These are phyloP conservation scores for Neoscytalidium dimidiatum DNA, from an alignment of 2,329 filamentous ascomycete species.

Conservation along the genomic window DNA sequence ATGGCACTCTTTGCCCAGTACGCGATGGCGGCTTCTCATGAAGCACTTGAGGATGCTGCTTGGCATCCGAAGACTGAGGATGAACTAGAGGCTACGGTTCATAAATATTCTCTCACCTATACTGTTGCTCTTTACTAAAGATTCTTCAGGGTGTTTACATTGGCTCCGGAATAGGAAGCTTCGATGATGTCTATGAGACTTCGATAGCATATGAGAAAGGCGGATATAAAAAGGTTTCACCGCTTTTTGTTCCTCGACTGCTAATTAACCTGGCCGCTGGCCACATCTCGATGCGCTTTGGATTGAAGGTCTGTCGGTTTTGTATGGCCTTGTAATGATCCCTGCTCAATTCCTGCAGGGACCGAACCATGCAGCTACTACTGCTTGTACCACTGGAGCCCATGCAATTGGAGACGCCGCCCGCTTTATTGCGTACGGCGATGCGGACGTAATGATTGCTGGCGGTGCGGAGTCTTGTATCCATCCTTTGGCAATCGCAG, in stretches of 20 bases:
- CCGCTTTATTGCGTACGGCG: constrained; percentile 87
- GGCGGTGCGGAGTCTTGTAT: constrained; percentile 95
- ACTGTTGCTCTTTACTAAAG: background rate
- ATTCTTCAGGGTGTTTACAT: constrained; percentile 75
- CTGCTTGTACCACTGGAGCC: constrained; percentile 93
- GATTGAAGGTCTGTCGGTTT: constrained; percentile 57
- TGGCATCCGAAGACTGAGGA: constrained; percentile 66
- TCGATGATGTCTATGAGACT: constrained; percentile 87
- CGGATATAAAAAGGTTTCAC: constrained; percentile 90
- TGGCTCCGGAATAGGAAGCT: constrained; percentile 91
- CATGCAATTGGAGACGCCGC: constrained; percentile 93
- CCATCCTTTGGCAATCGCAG: constrained; percentile 88
- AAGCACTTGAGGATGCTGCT: constrained; percentile 80
- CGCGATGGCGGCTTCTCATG: constrained; percentile 80
- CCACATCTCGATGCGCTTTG: constrained; percentile 90
- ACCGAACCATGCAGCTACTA: constrained; percentile 89
- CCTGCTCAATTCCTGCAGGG: constrained; percentile 48
- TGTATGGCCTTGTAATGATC: constrained; percentile 43
- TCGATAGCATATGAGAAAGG: constrained; percentile 73
- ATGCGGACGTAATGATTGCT: constrained; percentile 95
- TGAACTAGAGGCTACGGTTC: constrained; percentile 67
- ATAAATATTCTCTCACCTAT: constrained; percentile 37
- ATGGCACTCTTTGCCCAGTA: constrained; percentile 95
- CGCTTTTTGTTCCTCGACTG: constrained; percentile 88
- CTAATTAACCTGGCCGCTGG: constrained; percentile 95